Evolutionary conservation across 805 yeast species (phyloP).

Genomic region (Cyberlindnera suaveolens): DNA sequence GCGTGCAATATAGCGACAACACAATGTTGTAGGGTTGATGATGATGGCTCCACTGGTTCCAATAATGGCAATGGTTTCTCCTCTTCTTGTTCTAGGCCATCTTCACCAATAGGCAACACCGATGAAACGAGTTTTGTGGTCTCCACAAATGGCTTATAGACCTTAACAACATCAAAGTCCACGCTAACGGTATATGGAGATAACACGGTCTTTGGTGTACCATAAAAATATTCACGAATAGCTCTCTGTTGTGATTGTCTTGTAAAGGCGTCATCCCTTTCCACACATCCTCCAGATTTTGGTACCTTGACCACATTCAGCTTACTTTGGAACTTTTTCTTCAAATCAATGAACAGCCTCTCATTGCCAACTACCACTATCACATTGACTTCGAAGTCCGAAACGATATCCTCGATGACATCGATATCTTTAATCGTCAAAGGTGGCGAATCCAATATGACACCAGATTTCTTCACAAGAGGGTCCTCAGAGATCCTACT

Average conservation of each 20-base stretch:
- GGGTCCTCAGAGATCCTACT: constrained; percentile 46
- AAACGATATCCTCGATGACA: constrained; percentile 49
- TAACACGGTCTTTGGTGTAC: constrained; percentile 55
- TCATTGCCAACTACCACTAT: constrained; percentile 76
- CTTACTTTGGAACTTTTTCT: constrained; percentile 39
- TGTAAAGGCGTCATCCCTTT: constrained; percentile 59
- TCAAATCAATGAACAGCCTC: constrained; percentile 56
- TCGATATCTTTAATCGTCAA: constrained; percentile 43
- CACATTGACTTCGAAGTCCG: constrained; percentile 51
- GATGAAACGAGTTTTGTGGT: constrained; percentile 14
- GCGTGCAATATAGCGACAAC: constrained; percentile 61
- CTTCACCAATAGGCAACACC: constrained; percentile 23
- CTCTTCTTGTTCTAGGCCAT: constrained; percentile 23
- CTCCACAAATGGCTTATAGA: constrained; percentile 46
- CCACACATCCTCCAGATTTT: constrained; percentile 71
- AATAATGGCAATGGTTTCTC: constrained; percentile 18
- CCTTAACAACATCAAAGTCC: constrained; percentile 51
- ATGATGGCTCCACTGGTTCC: constrained; percentile 36
- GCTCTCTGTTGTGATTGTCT: constrained; percentile 70
- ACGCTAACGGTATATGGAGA: constrained; percentile 85
- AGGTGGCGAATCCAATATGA: constrained; percentile 72
- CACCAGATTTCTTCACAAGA: constrained; percentile 42
- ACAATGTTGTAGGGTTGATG: constrained; percentile 64
- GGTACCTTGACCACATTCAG: constrained; percentile 49
- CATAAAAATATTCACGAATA: constrained; percentile 88